Base-by-base conservation (phyloP, 129 eudicot genomes). In the Arctium minus region DNA sequence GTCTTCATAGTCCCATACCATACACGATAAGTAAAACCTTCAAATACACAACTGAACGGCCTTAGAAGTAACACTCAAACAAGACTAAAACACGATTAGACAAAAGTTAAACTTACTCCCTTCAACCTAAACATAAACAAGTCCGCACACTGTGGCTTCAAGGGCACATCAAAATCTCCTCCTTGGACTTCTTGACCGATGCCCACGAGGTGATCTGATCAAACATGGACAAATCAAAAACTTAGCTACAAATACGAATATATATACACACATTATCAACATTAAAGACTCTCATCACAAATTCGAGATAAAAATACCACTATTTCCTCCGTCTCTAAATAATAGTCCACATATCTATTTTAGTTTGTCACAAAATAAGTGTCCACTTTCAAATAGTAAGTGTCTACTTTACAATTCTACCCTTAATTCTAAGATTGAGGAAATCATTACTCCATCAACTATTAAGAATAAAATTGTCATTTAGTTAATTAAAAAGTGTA, bases 101-200 rank as follows among this genome's bases (percentile, higher is more conserved):
- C 22, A 77, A 22, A 33, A 81, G 60, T 83, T 17, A 50, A 83
- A 76, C 72, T 50, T 53, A 70, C 74, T 83, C 82, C 82, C 18
- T 70, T 39, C 80, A 73, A 79, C 76, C 83, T 73, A 79, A 48
- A 70, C 79, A 72, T 64, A 79, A 35, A 39, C 83, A 84, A 65
- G 37, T 79, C 46, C 80, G 35, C 80, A 65, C 75, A 18, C 44
- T 18, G 72, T 78, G 76, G 74, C 40, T 62, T 77, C 78, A 62
- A 29, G 74, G 17, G n/a, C 84, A 56, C 31, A 70, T 81, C 78
- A 86, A 72, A 72, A 89, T 78, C 92, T 89, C 62, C 87, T 86
- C 72, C 92, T 83, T 2, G 92, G 92, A 78, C 92, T 89, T 76
- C 92, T 89, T 73, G 92, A 89, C 56, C 92, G 80, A 74, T 76